These are phyloP conservation scores for Canna indica DNA, from an alignment of 176 grass and related monocot species.

Conservation along the genomic window DNA sequence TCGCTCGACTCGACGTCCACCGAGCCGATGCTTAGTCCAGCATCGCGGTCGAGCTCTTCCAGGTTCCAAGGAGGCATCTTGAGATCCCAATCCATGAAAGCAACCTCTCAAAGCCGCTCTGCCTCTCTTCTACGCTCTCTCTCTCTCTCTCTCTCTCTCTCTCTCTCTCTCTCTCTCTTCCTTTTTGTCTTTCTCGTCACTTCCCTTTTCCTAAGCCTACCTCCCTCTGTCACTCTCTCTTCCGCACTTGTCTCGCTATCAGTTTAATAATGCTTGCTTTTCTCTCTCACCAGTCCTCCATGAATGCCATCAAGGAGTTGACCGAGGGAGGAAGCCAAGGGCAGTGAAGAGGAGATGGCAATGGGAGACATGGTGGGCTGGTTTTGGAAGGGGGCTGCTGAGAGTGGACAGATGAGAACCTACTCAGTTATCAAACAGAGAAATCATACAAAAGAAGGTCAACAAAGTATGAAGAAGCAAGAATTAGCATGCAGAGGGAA, in stretches of 20 bases:
- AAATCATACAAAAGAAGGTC: neutral
- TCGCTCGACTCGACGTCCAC: slow-evolving; percentile 34
- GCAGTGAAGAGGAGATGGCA: neutral
- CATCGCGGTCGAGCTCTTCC: neutral
- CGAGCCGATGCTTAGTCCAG: slow-evolving; percentile 21
- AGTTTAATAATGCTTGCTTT: too few species aligned
- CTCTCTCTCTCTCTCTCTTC: neutral
- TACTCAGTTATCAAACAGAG: neutral
- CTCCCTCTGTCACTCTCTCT: neutral
- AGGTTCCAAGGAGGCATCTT: slow-evolving; percentile 58
- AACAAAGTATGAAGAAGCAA: neutral
- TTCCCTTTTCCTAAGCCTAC: neutral
- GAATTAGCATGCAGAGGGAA: neutral
- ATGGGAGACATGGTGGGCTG: neutral
- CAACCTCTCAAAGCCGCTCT: neutral
- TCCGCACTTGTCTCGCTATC: too few species aligned
- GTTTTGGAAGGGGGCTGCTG: too few species aligned
- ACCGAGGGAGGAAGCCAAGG: neutral
- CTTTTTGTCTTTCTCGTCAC: neutral
- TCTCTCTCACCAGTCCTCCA: neutral
- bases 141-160: neutral
- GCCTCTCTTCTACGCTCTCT: neutral
- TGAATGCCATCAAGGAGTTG: neutral
- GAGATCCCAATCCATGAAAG: slow-evolving; percentile 60
- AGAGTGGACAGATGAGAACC: neutral